Base-by-base conservation (phyloP, 257 asterid genomes). In the Perilla frutescens region DNA sequence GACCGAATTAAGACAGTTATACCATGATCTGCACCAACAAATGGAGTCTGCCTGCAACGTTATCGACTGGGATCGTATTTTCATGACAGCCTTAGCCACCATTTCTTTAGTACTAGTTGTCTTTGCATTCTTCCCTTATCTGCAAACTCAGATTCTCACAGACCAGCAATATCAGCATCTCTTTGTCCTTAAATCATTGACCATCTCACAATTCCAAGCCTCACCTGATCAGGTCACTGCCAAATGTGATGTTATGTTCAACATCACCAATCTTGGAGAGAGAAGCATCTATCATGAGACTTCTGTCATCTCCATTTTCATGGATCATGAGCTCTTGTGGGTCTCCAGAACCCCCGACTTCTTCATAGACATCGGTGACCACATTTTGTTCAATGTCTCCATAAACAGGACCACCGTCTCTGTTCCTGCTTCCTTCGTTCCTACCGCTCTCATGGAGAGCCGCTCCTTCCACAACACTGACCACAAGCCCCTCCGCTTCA, bases 301-400 rank as follows among this genome's bases (percentile, higher is more conserved):
- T 31, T 84, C 88, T 1, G 86, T 84, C 32, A 67, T 84, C 1
- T 81, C 88, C 15, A 68, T 84, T 45, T 84, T 84, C 77, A n/a
- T 84, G 71, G 86, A 84, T 11, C 86, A 84, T 11, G 88, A 84
- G 84, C 53, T 84, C 10, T 13, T 84, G 3, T 81, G 88, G 88
- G 86, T 84, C 6, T 59, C 81, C 0, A 77, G 88, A 44, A 84
- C 88, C 1, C 51, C 70, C 0, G 83, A 79, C 53, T 73, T 84
- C 34, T 81, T 84, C 40, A 29, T 84, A 2, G 86, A 76, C 14
- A 32, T 73, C 31, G 86, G 83, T 2, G 82, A 71, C 53, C 66
- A 37, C 54, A 63, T 76, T 15, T 1, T 62, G 68, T 84, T 79
- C 68, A 74, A 70, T 5, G 86, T 79, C 4, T 76, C 60, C 58